Base-by-base conservation (phyloP, 352 stramenopile species). In the Pythium guiyangense region DNA sequence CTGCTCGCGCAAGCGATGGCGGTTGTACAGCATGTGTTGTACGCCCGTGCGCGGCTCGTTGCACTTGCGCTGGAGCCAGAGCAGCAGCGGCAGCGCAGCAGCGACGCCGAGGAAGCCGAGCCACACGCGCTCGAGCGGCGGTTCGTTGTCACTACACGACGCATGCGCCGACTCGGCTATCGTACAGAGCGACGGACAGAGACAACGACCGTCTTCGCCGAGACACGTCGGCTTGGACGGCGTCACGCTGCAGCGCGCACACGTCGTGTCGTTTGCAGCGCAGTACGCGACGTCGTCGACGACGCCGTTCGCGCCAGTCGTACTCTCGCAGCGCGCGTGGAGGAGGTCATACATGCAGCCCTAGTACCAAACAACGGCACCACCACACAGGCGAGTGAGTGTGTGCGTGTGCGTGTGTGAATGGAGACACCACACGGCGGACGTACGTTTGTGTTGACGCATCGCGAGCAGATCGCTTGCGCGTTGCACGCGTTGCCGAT, bases 151-250 rank as follows among this genome's bases (percentile, higher is more conserved):
- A 10, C 22, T 51, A 37, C 55, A 61, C 18, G 18, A 20, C 15
- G 42, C 39, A 35, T 39, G 52, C 17, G 50, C 26, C 11, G 50
- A 57, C 51, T n/a, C 39, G 42, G 70, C 62, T 50, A 73, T 49
- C 22, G 59, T 55, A 44, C 72, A 78, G 17, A 81, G 59, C 17
- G 72, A 78, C 20, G 52, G 66, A n/a, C 73, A 82, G 52, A 79
- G 62, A 66, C 73, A 82, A 25, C 25, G 31, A n/a, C 56, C 46
- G 54, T 67, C 69, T 10, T 43, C 10, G 15, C 73, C 68, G 0
- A 52, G 63, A 57, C 73, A 82, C 20, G 63, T 64, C 12, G 70
- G 70, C 6, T 64, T 65, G 17, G 70, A 54, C 15, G 67, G 49
- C 17, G 62, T 74, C 40, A 75, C 63, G 27, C 47, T 20, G 58